A percentile compares a stretch with the other conserved stretches of the same genome.
These are phyloP conservation scores for Stachybotrys chlorohalonatus DNA, from an alignment of 2,329 filamentous ascomycete genomes.

Conservation along the genomic window DNA sequence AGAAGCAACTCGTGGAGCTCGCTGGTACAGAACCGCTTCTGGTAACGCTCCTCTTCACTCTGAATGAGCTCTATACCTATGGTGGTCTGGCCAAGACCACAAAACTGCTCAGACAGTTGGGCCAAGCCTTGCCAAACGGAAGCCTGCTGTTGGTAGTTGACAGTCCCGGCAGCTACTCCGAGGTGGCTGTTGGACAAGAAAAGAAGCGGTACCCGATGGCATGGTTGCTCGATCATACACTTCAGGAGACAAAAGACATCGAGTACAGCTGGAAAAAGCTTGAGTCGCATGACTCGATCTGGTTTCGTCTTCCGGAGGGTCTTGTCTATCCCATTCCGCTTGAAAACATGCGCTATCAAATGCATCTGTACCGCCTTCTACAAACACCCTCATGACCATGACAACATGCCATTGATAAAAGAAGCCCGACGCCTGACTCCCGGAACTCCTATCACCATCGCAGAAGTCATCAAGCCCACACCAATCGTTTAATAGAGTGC, in stretches of 20 bases:
- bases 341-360: slow-evolving; percentile 92
- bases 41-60: slow-evolving; percentile 82
- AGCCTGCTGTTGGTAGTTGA: slow-evolving; percentile 79
- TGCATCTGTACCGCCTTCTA: slow-evolving; percentile 62
- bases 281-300: slow-evolving; percentile 65
- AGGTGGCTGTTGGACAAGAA: slow-evolving; percentile 58
- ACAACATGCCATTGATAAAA: slow-evolving; percentile 3
- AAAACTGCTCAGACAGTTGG: slow-evolving; percentile 61
- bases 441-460: no score
- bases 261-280: slow-evolving; percentile 62
- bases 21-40: slow-evolving; percentile 36
- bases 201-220: slow-evolving; percentile 79
- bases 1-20: slow-evolving; percentile 20
- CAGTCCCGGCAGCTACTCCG: slow-evolving; percentile 88
- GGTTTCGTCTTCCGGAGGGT: slow-evolving; percentile 66
- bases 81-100: slow-evolving; percentile 68
- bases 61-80: slow-evolving; percentile 86
- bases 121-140: slow-evolving; percentile 43
- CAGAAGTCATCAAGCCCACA: slow-evolving; percentile 53
- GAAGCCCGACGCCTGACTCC: background rate
- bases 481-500: slow-evolving; percentile 85
- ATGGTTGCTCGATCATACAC: slow-evolving; percentile 78
- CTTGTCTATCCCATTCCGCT: slow-evolving; percentile 75
- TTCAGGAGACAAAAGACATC: slow-evolving; percentile 40
- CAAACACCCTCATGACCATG: slow-evolving; percentile 3